Evolutionary conservation across 495 filamentous ascomycete genomes (phyloP), one percentile per base, ranked within the genome.

Genomic region (Aspergillus panamensis): DNA sequence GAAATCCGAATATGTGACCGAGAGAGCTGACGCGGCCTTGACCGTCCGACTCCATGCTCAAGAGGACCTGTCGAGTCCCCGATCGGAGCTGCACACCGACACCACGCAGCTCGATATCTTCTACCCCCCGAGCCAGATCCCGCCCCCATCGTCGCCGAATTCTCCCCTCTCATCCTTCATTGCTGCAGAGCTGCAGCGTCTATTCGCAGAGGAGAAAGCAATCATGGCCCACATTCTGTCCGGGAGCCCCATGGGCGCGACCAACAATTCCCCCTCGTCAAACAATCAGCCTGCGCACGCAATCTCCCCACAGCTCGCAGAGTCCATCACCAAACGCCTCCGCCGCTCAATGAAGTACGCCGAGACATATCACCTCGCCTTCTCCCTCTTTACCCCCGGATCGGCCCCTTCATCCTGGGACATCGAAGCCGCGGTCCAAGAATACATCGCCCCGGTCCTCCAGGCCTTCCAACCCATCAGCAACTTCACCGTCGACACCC

Each of bases 401-500:
- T 79, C 85, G 1, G 68, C 77, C 8, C 95, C 94, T 8, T 94
- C 88, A 8, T 88, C 84, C 29, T 98, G 95, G 94, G 91, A 95
- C 33, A 91, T 97, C 48, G 89, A 96, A 62, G 74, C 80, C 40
- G 92, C 92, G 6, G 82, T 97, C 35, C 79, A 86, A 13, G 82
- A 91, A 64, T 91, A 95, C 70, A 80, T 98, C 66, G 76, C 83
- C 16, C 93, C 94, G 0, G 79, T 97, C 44, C 78, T 97, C 0
- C 79, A 89, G 37, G 82, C 87, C 30, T 80, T 97, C 25, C 81
- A 84, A 3, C 78, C 84, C 14, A 93, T 97, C 61, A 92, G 90
- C 78, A 93, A 96, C 67, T 97, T 98, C 70, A 97, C 94, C 19
- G 85, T 98, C 37, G 94, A 97, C 69, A 96, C 91, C 1, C 94